phyloP scores from a whole-genome alignment of 805 yeast genomes.

The Diddensiella caesifluorescens region DNA sequence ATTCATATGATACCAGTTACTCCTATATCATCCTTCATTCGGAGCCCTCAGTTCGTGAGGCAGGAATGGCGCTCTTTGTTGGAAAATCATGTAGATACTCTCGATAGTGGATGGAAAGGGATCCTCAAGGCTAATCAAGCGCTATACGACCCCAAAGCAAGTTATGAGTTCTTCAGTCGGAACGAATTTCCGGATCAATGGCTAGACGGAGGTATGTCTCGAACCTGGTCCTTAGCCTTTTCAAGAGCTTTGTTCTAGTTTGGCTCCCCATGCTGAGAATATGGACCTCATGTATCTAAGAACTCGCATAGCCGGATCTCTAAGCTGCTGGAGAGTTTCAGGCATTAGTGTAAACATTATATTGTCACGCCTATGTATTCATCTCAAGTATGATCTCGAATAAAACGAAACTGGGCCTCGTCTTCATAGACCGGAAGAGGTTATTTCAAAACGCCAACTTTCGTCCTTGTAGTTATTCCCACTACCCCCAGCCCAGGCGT shows the following conservation, averaged over 20 bases:
- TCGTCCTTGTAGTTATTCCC: too few relatives aligned
- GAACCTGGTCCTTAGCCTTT: constrained; percentile 77
- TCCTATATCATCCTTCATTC: constrained; percentile 50
- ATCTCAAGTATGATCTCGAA: too few relatives aligned
- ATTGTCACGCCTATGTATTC: too few relatives aligned
- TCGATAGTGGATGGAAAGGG: constrained; percentile 54
- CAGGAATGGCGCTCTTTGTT: constrained; percentile 58
- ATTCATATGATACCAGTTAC: constrained; percentile 76
- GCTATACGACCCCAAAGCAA: constrained; percentile 56
- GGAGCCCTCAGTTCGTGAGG: constrained; percentile 43
- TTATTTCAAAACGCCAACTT: too few relatives aligned
- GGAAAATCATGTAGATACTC: constrained; percentile 41
- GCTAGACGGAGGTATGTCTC: constrained; percentile 80
- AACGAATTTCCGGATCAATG: constrained; percentile 45
- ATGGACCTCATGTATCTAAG: too few relatives aligned
- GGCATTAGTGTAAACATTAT: too few relatives aligned
- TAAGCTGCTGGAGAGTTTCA: too few relatives aligned
- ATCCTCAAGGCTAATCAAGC: constrained; percentile 68
- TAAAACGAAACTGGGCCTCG: too few relatives aligned
- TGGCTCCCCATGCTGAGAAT: too few relatives aligned
- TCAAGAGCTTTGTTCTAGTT: neutral
- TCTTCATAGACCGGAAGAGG: too few relatives aligned
- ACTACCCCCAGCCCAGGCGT: too few relatives aligned
- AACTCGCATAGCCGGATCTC: too few relatives aligned
- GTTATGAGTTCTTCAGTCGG: constrained; percentile 57